Percentiles rank a stretch among this genome's conserved stretches.
phyloP scores from a whole-genome alignment of 2,329 filamentous ascomycete species.

The Aspergillus unguis region DNA sequence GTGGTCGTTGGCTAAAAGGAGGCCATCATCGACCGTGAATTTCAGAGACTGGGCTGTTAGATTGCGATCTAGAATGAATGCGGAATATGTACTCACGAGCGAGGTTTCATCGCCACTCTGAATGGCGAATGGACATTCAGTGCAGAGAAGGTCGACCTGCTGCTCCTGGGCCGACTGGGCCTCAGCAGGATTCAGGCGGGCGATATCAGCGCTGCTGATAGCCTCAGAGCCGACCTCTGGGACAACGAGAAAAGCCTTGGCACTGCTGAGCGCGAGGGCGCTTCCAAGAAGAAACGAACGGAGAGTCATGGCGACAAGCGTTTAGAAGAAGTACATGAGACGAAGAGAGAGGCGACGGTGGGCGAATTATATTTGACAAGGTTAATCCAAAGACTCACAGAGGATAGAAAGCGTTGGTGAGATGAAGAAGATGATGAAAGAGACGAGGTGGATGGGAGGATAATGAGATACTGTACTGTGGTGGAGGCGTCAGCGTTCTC shows the following conservation, averaged over 20 bases:
- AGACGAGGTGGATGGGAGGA: not conserved
- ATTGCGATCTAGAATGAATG: not conserved
- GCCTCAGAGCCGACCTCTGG: conserved; percentile 32
- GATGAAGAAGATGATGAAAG: conserved; percentile 5
- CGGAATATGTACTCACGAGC: conserved; percentile 31
- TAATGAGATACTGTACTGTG: not conserved
- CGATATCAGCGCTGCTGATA: conserved; percentile 22
- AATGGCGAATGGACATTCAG: conserved; percentile 40
- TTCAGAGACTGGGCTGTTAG: conserved; percentile 31
- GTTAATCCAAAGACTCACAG: not conserved
- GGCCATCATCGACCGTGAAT: conserved; percentile 34
- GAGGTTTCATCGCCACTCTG: conserved; percentile 34
- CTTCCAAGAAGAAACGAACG: conserved; percentile 36
- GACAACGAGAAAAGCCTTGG: conserved; percentile 38
- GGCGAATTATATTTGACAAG: not conserved
- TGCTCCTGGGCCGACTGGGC: conserved; percentile 26
- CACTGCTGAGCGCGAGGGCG: conserved; percentile 32
- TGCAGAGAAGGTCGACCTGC: conserved; percentile 33
- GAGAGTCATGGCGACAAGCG: conserved; percentile 31
- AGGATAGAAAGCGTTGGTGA: not conserved
- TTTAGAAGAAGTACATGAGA: conserved; percentile 13
- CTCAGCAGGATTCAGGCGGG: conserved; percentile 25
- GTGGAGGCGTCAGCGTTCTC: not conserved
- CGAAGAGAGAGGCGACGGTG: conserved; percentile 4
- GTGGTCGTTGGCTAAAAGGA: conserved; percentile 36